Evolutionary conservation across 305 asterid genomes (phyloP).

Genomic region (Rubia tinctorum): DNA sequence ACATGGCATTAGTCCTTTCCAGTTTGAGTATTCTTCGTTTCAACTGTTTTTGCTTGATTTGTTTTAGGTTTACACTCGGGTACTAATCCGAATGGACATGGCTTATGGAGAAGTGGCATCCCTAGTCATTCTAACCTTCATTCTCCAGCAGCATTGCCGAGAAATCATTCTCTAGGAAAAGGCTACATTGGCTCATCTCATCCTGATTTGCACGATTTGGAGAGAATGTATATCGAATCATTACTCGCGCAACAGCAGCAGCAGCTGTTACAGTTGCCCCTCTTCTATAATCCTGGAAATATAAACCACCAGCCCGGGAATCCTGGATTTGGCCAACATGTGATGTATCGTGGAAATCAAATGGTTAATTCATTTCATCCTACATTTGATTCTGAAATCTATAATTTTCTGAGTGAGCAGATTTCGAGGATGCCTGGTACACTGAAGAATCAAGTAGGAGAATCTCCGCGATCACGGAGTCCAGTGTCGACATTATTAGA

Average conservation of each 20-base stretch:
- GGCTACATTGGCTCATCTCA: constrained; percentile 35
- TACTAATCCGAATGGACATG: constrained; percentile 36
- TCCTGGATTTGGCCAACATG: constrained; percentile 28
- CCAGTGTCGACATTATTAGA: constrained; percentile 44
- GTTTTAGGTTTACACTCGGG: constrained; percentile 45
- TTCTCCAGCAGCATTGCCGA: constrained; percentile 23
- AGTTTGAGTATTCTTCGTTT: background rate
- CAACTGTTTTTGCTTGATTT: background rate
- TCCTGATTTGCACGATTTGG: constrained; percentile 52
- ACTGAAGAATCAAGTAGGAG: constrained; percentile 38
- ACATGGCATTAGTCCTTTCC: background rate
- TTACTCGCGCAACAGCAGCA: constrained; percentile 38
- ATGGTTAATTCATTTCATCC: constrained; percentile 30
- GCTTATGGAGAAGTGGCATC: constrained; percentile 35
- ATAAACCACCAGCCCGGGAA: constrained; percentile 37
- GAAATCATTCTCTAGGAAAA: constrained; percentile 41
- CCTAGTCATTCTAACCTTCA: constrained; percentile 39
- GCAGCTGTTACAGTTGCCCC: constrained; percentile 45
- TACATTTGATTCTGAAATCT: constrained; percentile 30
- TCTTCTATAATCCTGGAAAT: constrained; percentile 30
- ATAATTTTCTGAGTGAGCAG: constrained; percentile 41
- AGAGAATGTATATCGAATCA: constrained; percentile 68
- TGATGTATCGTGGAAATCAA: constrained; percentile 36
- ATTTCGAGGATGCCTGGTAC: constrained; percentile 27
- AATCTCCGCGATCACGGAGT: constrained; percentile 34